Evolutionary conservation across 2,329 filamentous ascomycete genomes (phyloP).

Genomic region (Venturia carpophila): DNA sequence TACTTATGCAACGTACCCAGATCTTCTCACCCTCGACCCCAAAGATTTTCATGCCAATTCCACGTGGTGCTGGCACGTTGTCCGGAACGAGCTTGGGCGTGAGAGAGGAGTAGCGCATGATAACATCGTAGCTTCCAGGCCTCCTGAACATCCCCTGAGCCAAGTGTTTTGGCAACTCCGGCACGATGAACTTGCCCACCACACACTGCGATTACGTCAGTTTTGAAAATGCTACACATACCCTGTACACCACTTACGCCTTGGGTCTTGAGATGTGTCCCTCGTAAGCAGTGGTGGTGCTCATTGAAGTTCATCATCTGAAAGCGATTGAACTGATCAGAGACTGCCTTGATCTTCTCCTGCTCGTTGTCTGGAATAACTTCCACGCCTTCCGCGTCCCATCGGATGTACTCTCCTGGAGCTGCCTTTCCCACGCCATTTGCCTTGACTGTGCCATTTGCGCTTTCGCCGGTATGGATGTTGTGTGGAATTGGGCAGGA

Average conservation of each 20-base stretch:
- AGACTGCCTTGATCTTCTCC: constrained; percentile 31
- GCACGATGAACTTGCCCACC: constrained; percentile 40
- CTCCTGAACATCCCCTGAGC: constrained; percentile 19
- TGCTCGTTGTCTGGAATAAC: constrained; percentile 27
- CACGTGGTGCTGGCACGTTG: constrained; percentile 39
- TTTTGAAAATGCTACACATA: constrained; percentile 8
- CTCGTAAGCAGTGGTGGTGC: constrained; percentile 31
- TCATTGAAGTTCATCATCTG: constrained; percentile 29
- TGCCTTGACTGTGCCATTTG: constrained; percentile 21
- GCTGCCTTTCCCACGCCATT: constrained; percentile 20
- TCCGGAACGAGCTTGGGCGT: constrained; percentile 22
- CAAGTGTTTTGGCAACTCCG: constrained; percentile 39
- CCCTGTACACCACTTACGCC: constrained; percentile 23
- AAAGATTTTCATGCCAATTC: constrained; percentile 45
- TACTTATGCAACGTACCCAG: neutral
- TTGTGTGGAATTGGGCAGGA: constrained; percentile 21
- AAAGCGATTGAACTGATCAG: constrained; percentile 32
- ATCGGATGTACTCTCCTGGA: constrained; percentile 23
- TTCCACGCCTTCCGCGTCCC: constrained; percentile 31
- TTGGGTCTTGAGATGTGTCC: constrained; percentile 42
- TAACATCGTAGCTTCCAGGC: constrained; percentile 13
- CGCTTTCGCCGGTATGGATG: constrained; percentile 21
- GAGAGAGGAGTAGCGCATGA: constrained; percentile 11
- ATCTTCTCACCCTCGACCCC: constrained; percentile 34
- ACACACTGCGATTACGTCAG: constrained; percentile 28